Conservation (phyloP, 371 early-diverging fungal genomes). For the Rhizomucor pusillus region DNA sequence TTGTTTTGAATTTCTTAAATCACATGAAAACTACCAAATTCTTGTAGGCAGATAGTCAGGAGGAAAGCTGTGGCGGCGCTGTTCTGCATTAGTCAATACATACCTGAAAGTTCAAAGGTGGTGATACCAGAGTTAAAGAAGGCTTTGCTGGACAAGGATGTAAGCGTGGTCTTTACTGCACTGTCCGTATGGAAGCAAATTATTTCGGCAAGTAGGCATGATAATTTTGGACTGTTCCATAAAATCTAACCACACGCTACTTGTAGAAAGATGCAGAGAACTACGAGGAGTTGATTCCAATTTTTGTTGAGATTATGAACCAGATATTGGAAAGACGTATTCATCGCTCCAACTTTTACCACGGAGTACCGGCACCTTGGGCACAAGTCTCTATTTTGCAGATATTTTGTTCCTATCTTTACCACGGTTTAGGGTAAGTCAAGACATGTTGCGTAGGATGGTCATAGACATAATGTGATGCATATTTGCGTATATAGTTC, state of each 20-base stretch:
- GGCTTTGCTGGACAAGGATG: conserved; percentile 44
- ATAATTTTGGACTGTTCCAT: too few species aligned
- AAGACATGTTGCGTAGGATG: neutral
- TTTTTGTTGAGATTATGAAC: conserved; percentile 29
- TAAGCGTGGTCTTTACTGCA: conserved; percentile 43
- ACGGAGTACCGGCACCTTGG: conserved; percentile 58
- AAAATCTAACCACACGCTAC: neutral
- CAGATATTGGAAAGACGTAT: conserved; percentile 39
- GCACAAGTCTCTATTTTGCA: conserved; percentile 42
- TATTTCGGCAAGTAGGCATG: neutral
- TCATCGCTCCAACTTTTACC: conserved; percentile 40
- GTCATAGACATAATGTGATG: too few species aligned
- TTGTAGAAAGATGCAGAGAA: conserved; percentile 23
- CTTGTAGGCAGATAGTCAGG: conserved; percentile 41
- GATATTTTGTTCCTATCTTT: conserved; percentile 25
- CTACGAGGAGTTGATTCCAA: conserved; percentile 31
- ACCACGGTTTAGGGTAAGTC: conserved; percentile 35
- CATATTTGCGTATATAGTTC: neutral
- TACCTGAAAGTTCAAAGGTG: conserved; percentile 19
- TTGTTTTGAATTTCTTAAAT: neutral
- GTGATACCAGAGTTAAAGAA: conserved; percentile 31
- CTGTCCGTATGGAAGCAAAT: conserved; percentile 36
- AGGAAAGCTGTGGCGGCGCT: conserved; percentile 43
- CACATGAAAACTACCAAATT: neutral
- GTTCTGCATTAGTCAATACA: conserved; percentile 27